Evolutionary conservation across 1,284 basidiomycete species (phyloP).

Genomic region (Irpex lacteus): DNA sequence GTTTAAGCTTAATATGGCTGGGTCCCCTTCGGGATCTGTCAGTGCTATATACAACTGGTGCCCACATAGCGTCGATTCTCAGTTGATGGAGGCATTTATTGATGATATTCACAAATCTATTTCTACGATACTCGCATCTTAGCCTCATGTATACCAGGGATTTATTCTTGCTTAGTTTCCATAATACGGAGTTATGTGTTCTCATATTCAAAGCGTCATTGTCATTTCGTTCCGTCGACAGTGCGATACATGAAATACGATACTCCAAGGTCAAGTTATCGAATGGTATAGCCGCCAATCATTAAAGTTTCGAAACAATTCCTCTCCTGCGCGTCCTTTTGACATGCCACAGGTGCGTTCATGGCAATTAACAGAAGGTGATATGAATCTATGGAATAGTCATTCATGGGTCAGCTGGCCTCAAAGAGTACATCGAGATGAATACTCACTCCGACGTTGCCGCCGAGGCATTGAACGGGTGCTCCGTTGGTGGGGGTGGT

Average conservation of each 20-base stretch:
- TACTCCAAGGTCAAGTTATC: not conserved
- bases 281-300: not conserved
- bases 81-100: slow-evolving; percentile 30
- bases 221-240: not conserved
- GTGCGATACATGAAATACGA: not conserved
- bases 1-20: slow-evolving; percentile 34
- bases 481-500: slow-evolving; percentile 1
- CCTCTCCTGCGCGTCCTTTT: not conserved
- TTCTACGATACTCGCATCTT: not conserved
- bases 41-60: slow-evolving; percentile 36
- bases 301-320: not conserved
- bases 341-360: not conserved
- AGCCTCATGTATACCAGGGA: not conserved
- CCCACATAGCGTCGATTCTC: slow-evolving; percentile 27
- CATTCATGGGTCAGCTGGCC: not conserved
- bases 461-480: not conserved
- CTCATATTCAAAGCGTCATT: too few species aligned
- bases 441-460: not conserved
- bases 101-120: slow-evolving; percentile 14
- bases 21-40: slow-evolving; percentile 32
- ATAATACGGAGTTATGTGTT: too few species aligned
- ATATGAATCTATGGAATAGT: not conserved
- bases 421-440: not conserved
- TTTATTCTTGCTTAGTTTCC: too few species aligned
- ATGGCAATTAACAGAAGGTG: not conserved